Percentiles rank a stretch among this genome's conserved stretches.
phyloP scores from a whole-genome alignment of 2,329 filamentous ascomycete species.

The Beauveria scarabaeidicola region DNA sequence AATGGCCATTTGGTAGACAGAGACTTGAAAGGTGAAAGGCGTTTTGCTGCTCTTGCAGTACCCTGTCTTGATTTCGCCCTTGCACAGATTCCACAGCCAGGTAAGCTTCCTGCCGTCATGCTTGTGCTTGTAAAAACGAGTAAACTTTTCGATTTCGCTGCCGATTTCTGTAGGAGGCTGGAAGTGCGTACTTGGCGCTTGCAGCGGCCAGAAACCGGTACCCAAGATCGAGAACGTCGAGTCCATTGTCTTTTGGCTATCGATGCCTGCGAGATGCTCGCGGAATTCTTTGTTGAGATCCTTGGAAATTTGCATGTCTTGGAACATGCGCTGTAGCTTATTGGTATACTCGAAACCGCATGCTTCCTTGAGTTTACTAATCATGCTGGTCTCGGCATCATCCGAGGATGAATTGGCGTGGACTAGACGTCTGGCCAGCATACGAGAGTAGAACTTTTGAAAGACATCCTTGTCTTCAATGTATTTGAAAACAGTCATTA shows the following conservation, averaged over 20 bases:
- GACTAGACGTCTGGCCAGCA: constrained; percentile 89
- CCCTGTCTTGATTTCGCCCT: constrained; percentile 89
- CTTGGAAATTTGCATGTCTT: constrained; percentile 98
- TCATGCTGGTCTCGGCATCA: constrained; percentile 98
- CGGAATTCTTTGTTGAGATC: constrained; percentile 88
- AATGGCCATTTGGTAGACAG: constrained; percentile 96
- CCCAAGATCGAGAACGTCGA: constrained; percentile 88
- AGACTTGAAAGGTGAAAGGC: constrained; percentile 94
- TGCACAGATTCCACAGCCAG: constrained; percentile 97
- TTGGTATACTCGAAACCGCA: constrained; percentile 99
- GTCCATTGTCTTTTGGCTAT: constrained; percentile 63
- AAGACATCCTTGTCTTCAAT: constrained; percentile 99
- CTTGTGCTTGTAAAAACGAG: constrained; percentile 89
- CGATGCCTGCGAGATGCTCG: constrained; percentile 53
- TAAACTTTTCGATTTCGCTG: constrained; percentile 82
- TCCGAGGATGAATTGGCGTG: constrained; percentile 93
- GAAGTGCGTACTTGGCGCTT: constrained; percentile 79
- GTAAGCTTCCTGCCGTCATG: constrained; percentile 94
- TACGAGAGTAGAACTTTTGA: constrained; percentile 98
- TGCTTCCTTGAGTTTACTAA: constrained; percentile 96
- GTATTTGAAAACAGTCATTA: constrained; percentile 99
- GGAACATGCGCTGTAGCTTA: constrained; percentile 99
- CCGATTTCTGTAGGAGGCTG: constrained; percentile 77
- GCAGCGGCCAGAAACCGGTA: constrained; percentile 95
- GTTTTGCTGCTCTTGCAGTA: constrained; percentile 86